A percentile compares a stretch with the other conserved stretches of the same genome.
phyloP scores from a whole-genome alignment of 2,329 filamentous ascomycete species.

The Alternaria novae-zelandiae region DNA sequence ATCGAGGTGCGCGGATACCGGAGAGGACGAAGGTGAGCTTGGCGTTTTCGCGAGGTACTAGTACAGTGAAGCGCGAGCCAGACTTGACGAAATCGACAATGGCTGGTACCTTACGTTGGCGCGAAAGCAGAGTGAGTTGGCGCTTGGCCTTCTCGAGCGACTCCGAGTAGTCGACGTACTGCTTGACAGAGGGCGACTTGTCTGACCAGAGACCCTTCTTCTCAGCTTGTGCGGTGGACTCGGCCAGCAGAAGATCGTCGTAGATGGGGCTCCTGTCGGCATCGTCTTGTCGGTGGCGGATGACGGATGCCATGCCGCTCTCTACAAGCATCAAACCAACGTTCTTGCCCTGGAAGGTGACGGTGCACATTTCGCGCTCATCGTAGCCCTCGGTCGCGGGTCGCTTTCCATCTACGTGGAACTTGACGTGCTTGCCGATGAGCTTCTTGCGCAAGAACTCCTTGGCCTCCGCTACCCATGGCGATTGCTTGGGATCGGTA shows the following conservation, averaged over 20 bases:
- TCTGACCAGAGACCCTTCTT: conserved; percentile 95
- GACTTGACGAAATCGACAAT: conserved; percentile 98
- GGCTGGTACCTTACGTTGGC: conserved; percentile 90
- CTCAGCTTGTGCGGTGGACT: conserved; percentile 81
- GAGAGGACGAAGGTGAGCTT: conserved; percentile 95
- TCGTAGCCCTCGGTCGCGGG: conserved; percentile 90
- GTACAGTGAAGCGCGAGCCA: conserved; percentile 90
- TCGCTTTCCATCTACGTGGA: conserved; percentile 88
- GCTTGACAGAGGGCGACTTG: conserved; percentile 82
- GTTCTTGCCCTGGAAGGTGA: conserved; percentile 84
- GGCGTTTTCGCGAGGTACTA: conserved; percentile 89
- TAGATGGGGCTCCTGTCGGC: conserved; percentile 93
- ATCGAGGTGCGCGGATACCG: conserved; percentile 88
- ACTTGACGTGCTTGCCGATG: conserved; percentile 93
- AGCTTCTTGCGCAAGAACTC: conserved; percentile 92
- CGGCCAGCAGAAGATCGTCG: conserved; percentile 81
- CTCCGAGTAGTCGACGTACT: conserved; percentile 90
- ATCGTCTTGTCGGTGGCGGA: conserved; percentile 93
- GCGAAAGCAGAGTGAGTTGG: conserved; percentile 82
- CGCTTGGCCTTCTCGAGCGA: conserved; percentile 94
- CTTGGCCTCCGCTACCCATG: conserved; percentile 92
- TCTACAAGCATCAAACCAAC: conserved; percentile 85
- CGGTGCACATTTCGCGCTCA: conserved; percentile 90
- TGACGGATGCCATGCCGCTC: conserved; percentile 90
- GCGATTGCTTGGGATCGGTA: conserved; percentile 82